Base-by-base conservation (phyloP, 495 filamentous ascomycete genomes). In the Glutinoglossum americanum region DNA sequence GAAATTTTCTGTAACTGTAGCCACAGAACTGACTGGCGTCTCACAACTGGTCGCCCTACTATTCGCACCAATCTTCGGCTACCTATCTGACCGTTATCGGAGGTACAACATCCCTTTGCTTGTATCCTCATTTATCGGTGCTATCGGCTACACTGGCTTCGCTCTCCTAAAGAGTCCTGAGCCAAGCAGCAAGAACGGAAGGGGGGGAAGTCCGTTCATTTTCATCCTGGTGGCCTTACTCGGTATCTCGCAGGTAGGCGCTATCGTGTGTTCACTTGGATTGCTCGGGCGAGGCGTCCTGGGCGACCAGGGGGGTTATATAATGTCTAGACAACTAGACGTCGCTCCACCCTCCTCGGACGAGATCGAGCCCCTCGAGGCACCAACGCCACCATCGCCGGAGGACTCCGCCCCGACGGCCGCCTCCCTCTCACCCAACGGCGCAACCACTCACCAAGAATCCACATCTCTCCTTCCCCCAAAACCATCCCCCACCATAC, bases 231-330 rank as follows among this genome's bases (percentile, higher is more conserved):
- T 87, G 56, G 77, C 80, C 1, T 65, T 94, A 13, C 74, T 96
- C 23, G 92, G 92, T 1, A 76, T 93, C 55, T 87, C 82, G 60
- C 93, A 98, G 68, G 97, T 98, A 57, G 93, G 90, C 7, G 80
- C 87, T 11, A 96, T 98, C 59, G 92, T 98, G 0, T 93, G 89
- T 67, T 90, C 85, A 59, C 73, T 98, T 17, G 88, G 85, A 0
- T 80, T 94, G 0, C 73, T 98, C 6, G 87, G 83, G 25, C 78
- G 81, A 7, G 89, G 85, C 2, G 81, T 96, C 37, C 71, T 94
- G 41, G 67, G 63, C 13, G 60, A 63, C 35, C 74, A 19, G 30
- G 49, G 49, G 15, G 49, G 49, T 17, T 53, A 53, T 19, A 30
- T 53, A 4, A 53, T 53, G 49, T 53, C 49, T 17, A 28, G 49